Conservation (phyloP, 2,329 filamentous ascomycete species). For the Cladobotryum mycophilum region DNA sequence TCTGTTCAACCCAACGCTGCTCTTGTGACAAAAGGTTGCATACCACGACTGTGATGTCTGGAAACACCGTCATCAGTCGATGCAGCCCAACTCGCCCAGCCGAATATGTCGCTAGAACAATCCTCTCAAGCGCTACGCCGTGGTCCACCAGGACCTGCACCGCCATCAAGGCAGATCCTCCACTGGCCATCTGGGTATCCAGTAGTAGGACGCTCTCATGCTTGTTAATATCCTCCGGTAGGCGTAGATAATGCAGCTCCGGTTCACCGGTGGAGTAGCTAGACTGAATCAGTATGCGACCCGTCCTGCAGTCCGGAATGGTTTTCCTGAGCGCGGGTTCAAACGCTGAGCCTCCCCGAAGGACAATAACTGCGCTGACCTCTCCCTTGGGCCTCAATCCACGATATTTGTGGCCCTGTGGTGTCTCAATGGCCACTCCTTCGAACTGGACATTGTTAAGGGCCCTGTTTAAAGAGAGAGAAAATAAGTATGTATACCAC, state of each 20-base stretch:
- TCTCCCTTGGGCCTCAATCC: slow-evolving; percentile 67
- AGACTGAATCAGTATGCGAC: slow-evolving; percentile 85
- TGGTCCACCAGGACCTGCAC: slow-evolving; percentile 94
- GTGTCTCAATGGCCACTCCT: slow-evolving; percentile 59
- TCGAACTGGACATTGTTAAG: slow-evolving; percentile 71
- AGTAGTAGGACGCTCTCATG: slow-evolving; percentile 80
- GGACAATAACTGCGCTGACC: slow-evolving; percentile 78
- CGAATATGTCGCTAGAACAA: slow-evolving; percentile 89
- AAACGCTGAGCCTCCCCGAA: slow-evolving; percentile 82
- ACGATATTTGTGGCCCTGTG: slow-evolving; percentile 60
- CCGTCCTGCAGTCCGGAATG: slow-evolving; percentile 86
- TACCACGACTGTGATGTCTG: slow-evolving; percentile 78
- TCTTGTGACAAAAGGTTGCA: slow-evolving; percentile 75
- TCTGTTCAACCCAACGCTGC: slow-evolving; percentile 81
- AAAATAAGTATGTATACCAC: slow-evolving; percentile 9
- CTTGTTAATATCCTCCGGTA: slow-evolving; percentile 65
- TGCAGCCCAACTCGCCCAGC: slow-evolving; percentile 80
- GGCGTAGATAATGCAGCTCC: slow-evolving; percentile 81
- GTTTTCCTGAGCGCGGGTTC: slow-evolving; percentile 84
- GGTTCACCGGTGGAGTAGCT: slow-evolving; percentile 81
- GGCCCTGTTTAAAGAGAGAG: slow-evolving; percentile 43
- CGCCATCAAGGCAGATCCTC: slow-evolving; percentile 82
- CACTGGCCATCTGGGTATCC: slow-evolving; percentile 91
- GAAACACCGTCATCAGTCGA: slow-evolving; percentile 81
- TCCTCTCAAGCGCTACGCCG: slow-evolving; percentile 74